These are phyloP conservation scores for Aspergillus mulundensis DNA, from an alignment of 495 filamentous ascomycete genomes.

Conservation along the genomic window DNA sequence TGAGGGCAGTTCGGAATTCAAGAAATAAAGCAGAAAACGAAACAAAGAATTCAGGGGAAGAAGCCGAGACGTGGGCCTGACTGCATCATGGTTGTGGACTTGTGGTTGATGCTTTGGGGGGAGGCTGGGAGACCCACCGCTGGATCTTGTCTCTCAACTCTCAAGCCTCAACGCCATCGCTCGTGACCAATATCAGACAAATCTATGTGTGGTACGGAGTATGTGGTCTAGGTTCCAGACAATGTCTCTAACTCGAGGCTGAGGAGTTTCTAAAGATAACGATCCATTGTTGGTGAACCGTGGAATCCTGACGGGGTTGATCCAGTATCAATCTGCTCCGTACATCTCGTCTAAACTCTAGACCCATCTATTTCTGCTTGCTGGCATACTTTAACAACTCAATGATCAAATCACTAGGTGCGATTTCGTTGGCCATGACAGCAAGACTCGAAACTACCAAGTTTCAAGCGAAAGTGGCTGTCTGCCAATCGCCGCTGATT, in stretches of 20 bases:
- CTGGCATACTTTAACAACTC: too few relatives aligned
- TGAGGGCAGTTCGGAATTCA: background rate
- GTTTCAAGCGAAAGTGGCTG: background rate
- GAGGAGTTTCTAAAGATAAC: background rate
- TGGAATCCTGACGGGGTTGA: background rate
- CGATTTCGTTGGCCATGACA: background rate
- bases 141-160: background rate
- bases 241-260: background rate
- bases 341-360: too few relatives aligned
- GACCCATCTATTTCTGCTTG: too few relatives aligned
- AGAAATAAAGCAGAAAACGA: background rate
- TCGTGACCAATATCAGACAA: background rate
- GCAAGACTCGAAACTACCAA: background rate
- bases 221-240: background rate
- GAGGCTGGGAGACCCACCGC: conserved; percentile 9
- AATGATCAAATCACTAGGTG: too few relatives aligned
- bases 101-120: background rate
- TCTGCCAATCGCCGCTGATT: background rate
- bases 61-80: conserved; percentile 6
- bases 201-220: too few relatives aligned
- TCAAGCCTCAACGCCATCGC: background rate
- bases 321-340: too few relatives aligned
- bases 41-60: conserved; percentile 4
- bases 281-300: background rate
- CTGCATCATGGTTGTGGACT: background rate